phyloP scores from a whole-genome alignment of 352 stramenopile species.

The Sclerospora graminicola region DNA sequence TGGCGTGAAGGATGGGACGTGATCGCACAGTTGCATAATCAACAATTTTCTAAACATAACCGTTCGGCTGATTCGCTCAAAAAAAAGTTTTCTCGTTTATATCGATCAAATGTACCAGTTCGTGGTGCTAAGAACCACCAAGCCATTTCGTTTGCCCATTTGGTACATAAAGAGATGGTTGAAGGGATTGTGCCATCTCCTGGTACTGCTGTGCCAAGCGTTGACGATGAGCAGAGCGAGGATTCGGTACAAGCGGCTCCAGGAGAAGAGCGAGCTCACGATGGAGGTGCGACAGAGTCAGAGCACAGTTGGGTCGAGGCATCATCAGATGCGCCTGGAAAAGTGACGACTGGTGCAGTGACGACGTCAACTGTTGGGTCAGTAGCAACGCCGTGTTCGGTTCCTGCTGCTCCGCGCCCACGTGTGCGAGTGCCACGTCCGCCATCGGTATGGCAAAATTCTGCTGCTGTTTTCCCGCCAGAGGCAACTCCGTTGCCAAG shows the following conservation, averaged over 20 bases:
- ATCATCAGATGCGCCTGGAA: constrained; percentile 2
- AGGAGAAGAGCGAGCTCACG: constrained; percentile 10
- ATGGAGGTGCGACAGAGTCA: constrained; percentile 13
- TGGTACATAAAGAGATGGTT: constrained; percentile 28
- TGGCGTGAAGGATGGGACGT: constrained; percentile 33
- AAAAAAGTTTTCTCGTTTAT: constrained; percentile 33
- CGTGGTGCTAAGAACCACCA: constrained; percentile 29
- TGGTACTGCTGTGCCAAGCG: not conserved
- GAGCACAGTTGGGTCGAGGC: constrained; percentile 19
- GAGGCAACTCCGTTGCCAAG: constrained; percentile 12
- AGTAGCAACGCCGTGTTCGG: constrained; percentile 1
- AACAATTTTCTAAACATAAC: constrained; percentile 24
- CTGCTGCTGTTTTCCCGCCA: constrained; percentile 9
- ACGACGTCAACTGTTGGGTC: not conserved
- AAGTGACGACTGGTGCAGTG: not conserved
- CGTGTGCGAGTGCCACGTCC: constrained; percentile 2
- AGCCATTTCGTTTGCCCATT: constrained; percentile 22
- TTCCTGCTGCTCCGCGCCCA: constrained; percentile 1
- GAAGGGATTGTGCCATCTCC: constrained; percentile 10
- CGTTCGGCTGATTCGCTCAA: constrained; percentile 34
- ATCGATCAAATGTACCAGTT: constrained; percentile 18
- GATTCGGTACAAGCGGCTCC: constrained; percentile 10
- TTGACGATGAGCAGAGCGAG: constrained; percentile 10
- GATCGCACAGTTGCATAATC: constrained; percentile 26
- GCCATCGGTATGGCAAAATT: constrained; percentile 13